Conservation (phyloP, 1,139 yeast species). For the Hemisphaericaspora xylanilytica region DNA sequence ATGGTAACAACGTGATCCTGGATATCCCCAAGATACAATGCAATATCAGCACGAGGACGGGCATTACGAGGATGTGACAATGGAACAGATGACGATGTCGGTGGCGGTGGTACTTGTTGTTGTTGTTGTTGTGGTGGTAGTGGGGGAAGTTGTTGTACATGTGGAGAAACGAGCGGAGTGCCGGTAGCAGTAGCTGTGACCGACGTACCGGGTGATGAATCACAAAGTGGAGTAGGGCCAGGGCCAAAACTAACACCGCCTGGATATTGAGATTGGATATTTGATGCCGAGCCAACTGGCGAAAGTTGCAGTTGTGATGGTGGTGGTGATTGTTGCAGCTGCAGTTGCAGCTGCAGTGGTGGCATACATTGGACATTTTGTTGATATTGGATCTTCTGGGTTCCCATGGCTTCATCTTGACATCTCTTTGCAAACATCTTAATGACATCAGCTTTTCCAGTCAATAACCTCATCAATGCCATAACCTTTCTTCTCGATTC, state of each 20-base stretch:
- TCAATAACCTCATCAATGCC: slow-evolving; percentile 84
- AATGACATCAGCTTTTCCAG: slow-evolving; percentile 96
- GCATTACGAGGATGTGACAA: slow-evolving; percentile 23
- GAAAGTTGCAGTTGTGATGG: slow-evolving; percentile 10
- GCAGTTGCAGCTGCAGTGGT: slow-evolving; percentile 7
- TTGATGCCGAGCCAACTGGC: slow-evolving; percentile 7
- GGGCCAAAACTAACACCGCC: slow-evolving; percentile 23
- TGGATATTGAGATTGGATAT: slow-evolving; percentile 9
- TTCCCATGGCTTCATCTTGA: slow-evolving; percentile 56
- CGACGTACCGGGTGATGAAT: slow-evolving; percentile 4
- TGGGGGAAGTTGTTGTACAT: not conserved
- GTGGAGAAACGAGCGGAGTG: slow-evolving; percentile 3
- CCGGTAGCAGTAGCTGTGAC: slow-evolving; percentile 11
- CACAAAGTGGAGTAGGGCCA: slow-evolving; percentile 9
- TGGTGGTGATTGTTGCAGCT: slow-evolving; percentile 1
- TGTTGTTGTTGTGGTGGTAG: slow-evolving; percentile 16
- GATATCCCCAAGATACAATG: slow-evolving; percentile 90
- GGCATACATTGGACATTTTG: slow-evolving; percentile 4
- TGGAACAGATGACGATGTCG: no score
- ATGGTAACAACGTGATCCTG: slow-evolving; percentile 96
- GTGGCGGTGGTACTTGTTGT: no score
- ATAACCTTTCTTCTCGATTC: slow-evolving; percentile 84
- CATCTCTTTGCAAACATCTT: slow-evolving; percentile 97
- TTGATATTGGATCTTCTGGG: slow-evolving; percentile 8
- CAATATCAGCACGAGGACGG: slow-evolving; percentile 80